Conservation (phyloP, 2,329 filamentous ascomycete species). For the Penicillium expansum region DNA sequence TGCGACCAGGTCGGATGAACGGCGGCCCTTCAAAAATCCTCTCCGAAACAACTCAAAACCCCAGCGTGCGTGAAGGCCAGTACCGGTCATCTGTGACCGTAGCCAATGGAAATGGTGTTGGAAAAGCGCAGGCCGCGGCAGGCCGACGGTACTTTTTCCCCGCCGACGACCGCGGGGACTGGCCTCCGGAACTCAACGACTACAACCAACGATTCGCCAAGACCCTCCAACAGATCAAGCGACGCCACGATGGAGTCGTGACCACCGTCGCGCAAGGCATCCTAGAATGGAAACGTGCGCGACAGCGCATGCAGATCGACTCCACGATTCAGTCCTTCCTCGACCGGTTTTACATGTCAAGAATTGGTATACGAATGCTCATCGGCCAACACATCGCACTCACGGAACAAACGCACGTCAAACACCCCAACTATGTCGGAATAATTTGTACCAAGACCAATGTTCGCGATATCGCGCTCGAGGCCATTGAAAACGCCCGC, state of each 20-base stretch:
- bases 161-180: constrained; percentile 81
- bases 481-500: constrained; percentile 97
- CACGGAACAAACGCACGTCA: constrained; percentile 85
- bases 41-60: constrained; percentile 82
- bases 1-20: constrained; percentile 50
- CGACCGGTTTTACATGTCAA: constrained; percentile 99
- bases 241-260: constrained; percentile 92
- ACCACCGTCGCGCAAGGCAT: constrained; percentile 98
- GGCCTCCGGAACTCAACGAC: constrained; percentile 90
- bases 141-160: constrained; percentile 80
- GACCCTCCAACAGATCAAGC: constrained; percentile 89
- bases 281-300: constrained; percentile 93
- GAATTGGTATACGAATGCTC: constrained; percentile 98
- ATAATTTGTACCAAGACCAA: constrained; percentile 99
- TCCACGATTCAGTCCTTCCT: constrained; percentile 96
- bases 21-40: constrained; percentile 66
- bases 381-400: constrained; percentile 98
- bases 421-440: constrained; percentile 91
- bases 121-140: constrained; percentile 48
- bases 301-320: constrained; percentile 97
- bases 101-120: constrained; percentile 50
- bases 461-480: constrained; percentile 87
- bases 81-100: constrained; percentile 56
- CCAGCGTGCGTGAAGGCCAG: constrained; percentile 80
- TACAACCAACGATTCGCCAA: constrained; percentile 92